Base-by-base conservation (phyloP, 78 protist species). In the Dictyostelium intermedium region DNA sequence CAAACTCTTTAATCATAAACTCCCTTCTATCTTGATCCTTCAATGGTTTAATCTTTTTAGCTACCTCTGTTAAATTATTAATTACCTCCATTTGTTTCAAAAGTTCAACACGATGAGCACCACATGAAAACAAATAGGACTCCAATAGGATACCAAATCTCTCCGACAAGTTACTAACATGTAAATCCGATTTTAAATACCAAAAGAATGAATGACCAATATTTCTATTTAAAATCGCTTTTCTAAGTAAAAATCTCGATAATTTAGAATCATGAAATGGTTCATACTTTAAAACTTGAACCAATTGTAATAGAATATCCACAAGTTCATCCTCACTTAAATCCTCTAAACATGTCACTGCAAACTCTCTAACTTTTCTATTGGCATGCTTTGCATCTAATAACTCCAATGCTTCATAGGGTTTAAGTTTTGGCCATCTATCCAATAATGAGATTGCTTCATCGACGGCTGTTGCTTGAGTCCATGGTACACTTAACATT, bases 121-220 rank as follows among this genome's bases (percentile, higher is more conserved):
- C 98, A 53, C 97, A 96, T n/a, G 97, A 83, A 1, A 74, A 78
- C n/a, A 98, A 45, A 73, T 97, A 98, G 2, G 97, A 97, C 72
- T 98, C 98, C n/a, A 98, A 60, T 10, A 97, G 30, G 18, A 98
- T 60, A 6, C 99, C 99, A 76, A 91, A 98, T 9, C 99, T 74
- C 91, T 98, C 98, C 1, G 80, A 5, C 13, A 96, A 32, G 34
- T 70, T 84, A 9, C 83, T 37, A 3, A 60, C 79, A 76, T 97
- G 98, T 89, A 98, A 70, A 61, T 98, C 99, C 1, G 99, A 76
- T 69, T 97, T 97, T 10, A 97, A 89, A 53, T 91, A 95, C 98
- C 98, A 97, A 87, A 95, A 97, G 91, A 97, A 83, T 18, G 69
- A 27, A 34, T 94, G 96, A 20, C 96, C 98, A 30, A 96, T 56